These are phyloP conservation scores for Microdochium nivale DNA, from an alignment of 2,329 filamentous ascomycete genomes.

Conservation along the genomic window DNA sequence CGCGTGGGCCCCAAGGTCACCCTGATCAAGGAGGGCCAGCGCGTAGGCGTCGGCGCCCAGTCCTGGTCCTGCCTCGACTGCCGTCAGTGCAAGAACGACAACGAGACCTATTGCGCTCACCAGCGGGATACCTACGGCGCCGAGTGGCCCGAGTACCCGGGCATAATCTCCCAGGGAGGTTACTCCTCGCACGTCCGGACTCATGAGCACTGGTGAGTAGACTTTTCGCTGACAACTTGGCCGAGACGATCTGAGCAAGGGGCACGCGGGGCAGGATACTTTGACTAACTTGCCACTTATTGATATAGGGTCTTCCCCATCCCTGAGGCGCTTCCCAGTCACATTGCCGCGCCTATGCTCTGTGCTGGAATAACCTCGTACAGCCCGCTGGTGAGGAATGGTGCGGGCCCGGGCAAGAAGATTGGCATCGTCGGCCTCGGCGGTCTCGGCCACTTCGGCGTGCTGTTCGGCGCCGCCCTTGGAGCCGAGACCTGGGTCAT, in stretches of 20 bases:
- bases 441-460: constrained; percentile 62
- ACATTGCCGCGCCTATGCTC: constrained; percentile 68
- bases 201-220: constrained; percentile 60
- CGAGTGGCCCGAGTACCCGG: constrained; percentile 42
- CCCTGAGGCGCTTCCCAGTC: constrained; percentile 57
- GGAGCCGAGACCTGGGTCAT: constrained; percentile 56
- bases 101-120: constrained; percentile 60
- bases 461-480: constrained; percentile 61
- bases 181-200: constrained; percentile 59
- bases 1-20: constrained; percentile 59
- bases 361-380: constrained; percentile 79
- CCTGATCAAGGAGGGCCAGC: constrained; percentile 50
- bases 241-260: neutral
- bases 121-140: constrained; percentile 52
- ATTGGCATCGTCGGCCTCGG: constrained; percentile 67
- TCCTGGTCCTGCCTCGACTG: constrained; percentile 56
- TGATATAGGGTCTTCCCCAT: constrained; percentile 55
- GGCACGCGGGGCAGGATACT: too few species aligned
- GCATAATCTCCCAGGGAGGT: constrained; percentile 54
- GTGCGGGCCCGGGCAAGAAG: constrained; percentile 69
- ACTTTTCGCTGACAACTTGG: neutral
- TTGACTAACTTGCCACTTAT: constrained; percentile 1
- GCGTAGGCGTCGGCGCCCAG: constrained; percentile 63
- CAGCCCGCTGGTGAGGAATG: constrained; percentile 68
- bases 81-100: constrained; percentile 55